phyloP scores from a whole-genome alignment of 768 basidiomycete species.

The Psilocybe cubensis region DNA sequence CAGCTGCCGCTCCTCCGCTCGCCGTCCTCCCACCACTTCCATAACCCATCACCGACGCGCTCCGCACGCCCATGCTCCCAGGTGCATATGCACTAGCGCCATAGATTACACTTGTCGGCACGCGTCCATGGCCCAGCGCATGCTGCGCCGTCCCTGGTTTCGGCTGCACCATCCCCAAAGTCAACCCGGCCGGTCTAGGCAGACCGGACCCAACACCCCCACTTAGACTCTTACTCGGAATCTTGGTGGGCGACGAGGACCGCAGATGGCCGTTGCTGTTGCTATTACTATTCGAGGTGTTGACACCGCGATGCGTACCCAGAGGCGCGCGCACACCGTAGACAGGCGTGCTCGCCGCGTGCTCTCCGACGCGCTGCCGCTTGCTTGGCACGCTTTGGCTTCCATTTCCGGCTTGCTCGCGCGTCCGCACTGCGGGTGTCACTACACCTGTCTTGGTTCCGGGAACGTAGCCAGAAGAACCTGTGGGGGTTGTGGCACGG shows the following conservation, averaged over 20 bases:
- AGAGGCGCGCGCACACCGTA: slow-evolving; percentile 40
- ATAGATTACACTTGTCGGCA: slow-evolving; percentile 39
- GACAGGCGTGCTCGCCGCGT: slow-evolving; percentile 19
- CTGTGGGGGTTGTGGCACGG: slow-evolving; percentile 62
- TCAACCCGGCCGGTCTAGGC: slow-evolving; percentile 31
- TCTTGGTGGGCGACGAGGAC: slow-evolving; percentile 54
- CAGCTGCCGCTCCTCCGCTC: slow-evolving; percentile 24
- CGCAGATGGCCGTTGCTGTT: slow-evolving; percentile 19
- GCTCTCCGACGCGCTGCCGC: slow-evolving; percentile 54
- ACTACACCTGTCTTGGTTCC: slow-evolving; percentile 46
- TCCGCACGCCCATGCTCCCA: slow-evolving; percentile 14
- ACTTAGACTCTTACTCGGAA: slow-evolving; percentile 40
- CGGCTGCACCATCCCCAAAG: slow-evolving; percentile 51
- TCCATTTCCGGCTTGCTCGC: slow-evolving; percentile 38
- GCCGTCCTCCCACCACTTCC: slow-evolving; percentile 16
- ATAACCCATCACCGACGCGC: slow-evolving; percentile 23
- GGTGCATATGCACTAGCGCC: slow-evolving; percentile 25
- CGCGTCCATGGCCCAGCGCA: slow-evolving; percentile 57
- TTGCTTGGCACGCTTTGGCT: slow-evolving; percentile 62
- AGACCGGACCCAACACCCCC: slow-evolving; percentile 27
- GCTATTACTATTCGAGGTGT: slow-evolving; percentile 17
- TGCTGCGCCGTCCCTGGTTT: slow-evolving; percentile 56
- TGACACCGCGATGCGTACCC: slow-evolving; percentile 43
- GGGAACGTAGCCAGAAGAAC: slow-evolving; percentile 38
- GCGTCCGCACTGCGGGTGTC: slow-evolving; percentile 67